Evolutionary conservation across 192 early-diverging fungal genomes (phyloP).

Genomic region (Coemansia sp.): DNA sequence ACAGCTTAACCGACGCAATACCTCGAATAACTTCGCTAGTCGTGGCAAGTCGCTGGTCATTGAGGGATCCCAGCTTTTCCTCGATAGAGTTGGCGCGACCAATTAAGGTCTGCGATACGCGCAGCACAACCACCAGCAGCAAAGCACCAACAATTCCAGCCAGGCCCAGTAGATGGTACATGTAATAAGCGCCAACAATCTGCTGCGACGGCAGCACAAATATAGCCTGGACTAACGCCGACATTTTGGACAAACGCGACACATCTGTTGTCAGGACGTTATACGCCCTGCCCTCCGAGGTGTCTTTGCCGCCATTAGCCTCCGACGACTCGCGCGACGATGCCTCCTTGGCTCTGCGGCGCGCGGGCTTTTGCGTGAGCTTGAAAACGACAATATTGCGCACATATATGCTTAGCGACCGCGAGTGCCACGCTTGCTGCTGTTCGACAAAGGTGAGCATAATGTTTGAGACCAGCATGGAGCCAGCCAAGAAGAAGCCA

Average conservation of each 20-base stretch:
- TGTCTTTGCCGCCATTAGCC: conserved; percentile 22
- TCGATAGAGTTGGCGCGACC: conserved; percentile 60
- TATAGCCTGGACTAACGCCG: conserved; percentile 53
- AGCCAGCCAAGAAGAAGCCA: conserved; percentile 61
- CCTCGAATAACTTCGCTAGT: conserved; percentile 83
- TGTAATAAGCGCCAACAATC: conserved; percentile 65
- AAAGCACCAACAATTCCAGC: conserved; percentile 77
- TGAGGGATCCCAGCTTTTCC: conserved; percentile 58
- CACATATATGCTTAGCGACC: conserved; percentile 60
- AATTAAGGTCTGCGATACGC: conserved; percentile 56
- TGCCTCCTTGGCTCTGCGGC: conserved; percentile 56
- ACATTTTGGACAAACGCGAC: conserved; percentile 59
- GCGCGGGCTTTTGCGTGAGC: conserved; percentile 65
- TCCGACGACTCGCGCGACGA: conserved; percentile 26
- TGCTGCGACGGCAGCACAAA: conserved; percentile 65
- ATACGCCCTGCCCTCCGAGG: conserved; percentile 63
- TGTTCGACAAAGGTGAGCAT: conserved; percentile 54
- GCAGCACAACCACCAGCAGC: conserved; percentile 64
- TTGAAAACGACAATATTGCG: conserved; percentile 64
- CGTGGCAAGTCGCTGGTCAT: conserved; percentile 75
- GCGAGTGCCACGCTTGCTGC: conserved; percentile 66
- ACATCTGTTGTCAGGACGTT: conserved; percentile 74
- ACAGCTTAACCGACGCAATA: conserved; percentile 90
- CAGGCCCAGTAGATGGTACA: conserved; percentile 78
- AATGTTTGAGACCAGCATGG: conserved; percentile 60